A percentile compares a stretch with the other conserved stretches of the same genome.
These are phyloP conservation scores for Theobroma grandiflorum DNA, from an alignment of 441 rosid genomes.

Conservation along the genomic window DNA sequence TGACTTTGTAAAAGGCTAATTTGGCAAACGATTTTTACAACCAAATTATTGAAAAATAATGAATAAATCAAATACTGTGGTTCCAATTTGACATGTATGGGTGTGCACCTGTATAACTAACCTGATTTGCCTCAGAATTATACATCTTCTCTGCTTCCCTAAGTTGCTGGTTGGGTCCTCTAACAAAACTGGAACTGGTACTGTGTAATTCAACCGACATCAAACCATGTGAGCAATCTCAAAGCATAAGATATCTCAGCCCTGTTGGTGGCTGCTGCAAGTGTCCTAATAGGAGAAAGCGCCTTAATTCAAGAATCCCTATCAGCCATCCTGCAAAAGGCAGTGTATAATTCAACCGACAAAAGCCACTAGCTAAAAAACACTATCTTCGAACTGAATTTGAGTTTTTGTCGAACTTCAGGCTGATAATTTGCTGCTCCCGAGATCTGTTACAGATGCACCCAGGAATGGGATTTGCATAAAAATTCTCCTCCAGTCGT, in stretches of 20 bases:
- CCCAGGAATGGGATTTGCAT: slow-evolving; percentile 89
- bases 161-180: slow-evolving; percentile 29
- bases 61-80: slow-evolving; percentile 28
- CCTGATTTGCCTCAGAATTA: slow-evolving; percentile 37
- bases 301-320: slow-evolving; percentile 26
- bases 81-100: slow-evolving; percentile 22
- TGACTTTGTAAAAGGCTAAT: slow-evolving; percentile 9
- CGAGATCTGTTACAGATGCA: slow-evolving; percentile 71
- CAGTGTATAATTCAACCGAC: slow-evolving; percentile 19
- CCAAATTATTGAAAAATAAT: slow-evolving; percentile 31
- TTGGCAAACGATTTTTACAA: slow-evolving; percentile 9
- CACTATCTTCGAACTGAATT: slow-evolving; percentile 44
- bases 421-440: slow-evolving; percentile 33
- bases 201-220: slow-evolving; percentile 4
- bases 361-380: slow-evolving; percentile 25
- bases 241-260: slow-evolving; percentile 28
- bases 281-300: slow-evolving; percentile 22
- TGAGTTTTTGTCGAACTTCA: slow-evolving; percentile 37
- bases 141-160: slow-evolving; percentile 29
- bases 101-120: slow-evolving; percentile 25
- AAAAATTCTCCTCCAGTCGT: slow-evolving; percentile 88
- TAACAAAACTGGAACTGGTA: slow-evolving; percentile 23
- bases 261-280: slow-evolving; percentile 29
- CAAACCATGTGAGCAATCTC: slow-evolving; percentile 21
- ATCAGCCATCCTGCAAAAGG: slow-evolving; percentile 17